Conservation (phyloP, 129 eudicot species). For the Centrapalus pauciflorus region DNA sequence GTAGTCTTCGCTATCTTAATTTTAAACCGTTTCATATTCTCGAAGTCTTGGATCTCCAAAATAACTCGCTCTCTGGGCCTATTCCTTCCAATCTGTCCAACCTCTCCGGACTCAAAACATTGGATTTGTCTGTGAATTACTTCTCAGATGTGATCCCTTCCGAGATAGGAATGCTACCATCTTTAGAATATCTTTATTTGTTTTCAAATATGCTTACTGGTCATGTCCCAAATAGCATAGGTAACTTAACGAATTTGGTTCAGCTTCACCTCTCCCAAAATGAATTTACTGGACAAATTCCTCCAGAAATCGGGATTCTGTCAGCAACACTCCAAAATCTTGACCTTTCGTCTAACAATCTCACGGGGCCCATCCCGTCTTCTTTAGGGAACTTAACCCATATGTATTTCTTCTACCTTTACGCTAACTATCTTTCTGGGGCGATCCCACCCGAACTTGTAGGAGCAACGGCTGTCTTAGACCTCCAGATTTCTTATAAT, state of each 20-base stretch:
- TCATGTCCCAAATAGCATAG: not conserved
- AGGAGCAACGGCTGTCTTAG: not conserved
- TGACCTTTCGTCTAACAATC: conserved; percentile 1
- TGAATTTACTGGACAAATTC: conserved; percentile 15
- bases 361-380: conserved; percentile 18
- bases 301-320: conserved; percentile 2
- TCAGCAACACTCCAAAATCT: not conserved
- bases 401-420: not conserved
- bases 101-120: conserved; percentile 1
- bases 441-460: no score
- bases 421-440: conserved; percentile 1
- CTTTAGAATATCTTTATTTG: not conserved
- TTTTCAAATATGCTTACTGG: not conserved
- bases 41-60: conserved; percentile 2
- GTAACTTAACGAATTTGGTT: not conserved
- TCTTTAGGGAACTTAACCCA: not conserved
- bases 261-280: not conserved
- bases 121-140: conserved; percentile 1
- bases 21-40: conserved; percentile 17
- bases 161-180: not conserved
- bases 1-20: conserved; percentile 7
- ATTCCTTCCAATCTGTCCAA: conserved; percentile 10
- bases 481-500: not conserved
- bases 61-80: conserved; percentile 9
- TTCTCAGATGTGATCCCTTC: conserved; percentile 11